A percentile compares a stretch with the other conserved stretches of the same genome.
phyloP scores from a whole-genome alignment of 1,284 basidiomycete species.

The Austropuccinia psidii region DNA sequence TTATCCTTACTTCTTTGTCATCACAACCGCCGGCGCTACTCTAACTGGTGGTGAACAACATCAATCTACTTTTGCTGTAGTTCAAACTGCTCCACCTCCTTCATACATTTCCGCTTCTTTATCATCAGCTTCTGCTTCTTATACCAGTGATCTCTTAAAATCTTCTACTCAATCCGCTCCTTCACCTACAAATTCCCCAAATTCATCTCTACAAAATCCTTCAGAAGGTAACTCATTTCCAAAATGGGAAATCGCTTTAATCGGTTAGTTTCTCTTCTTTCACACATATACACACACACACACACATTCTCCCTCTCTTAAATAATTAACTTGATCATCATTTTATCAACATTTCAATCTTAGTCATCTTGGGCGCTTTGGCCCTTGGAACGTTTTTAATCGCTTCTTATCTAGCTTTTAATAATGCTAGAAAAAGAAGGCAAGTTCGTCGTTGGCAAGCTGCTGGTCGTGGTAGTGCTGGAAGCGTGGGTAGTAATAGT shows the following conservation, averaged over 20 bases:
- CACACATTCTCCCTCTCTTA: background rate
- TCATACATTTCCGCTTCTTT: background rate
- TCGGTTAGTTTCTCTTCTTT: conserved; percentile 13
- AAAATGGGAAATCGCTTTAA: conserved; percentile 28
- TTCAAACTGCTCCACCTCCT: conserved; percentile 22
- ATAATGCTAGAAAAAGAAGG: background rate
- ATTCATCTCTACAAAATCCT: background rate
- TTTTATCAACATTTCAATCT: background rate
- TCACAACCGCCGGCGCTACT: conserved; percentile 5
- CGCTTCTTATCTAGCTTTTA: conserved; percentile 14
- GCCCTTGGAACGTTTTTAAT: conserved; percentile 18
- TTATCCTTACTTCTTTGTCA: conserved; percentile 27
- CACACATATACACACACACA: no score
- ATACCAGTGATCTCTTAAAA: background rate
- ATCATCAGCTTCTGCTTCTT: background rate
- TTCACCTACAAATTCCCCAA: background rate
- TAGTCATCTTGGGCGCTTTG: conserved; percentile 18
- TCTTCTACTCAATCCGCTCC: background rate
- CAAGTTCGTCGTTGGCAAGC: conserved; percentile 25
- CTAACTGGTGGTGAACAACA: conserved; percentile 30
- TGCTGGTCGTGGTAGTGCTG: background rate
- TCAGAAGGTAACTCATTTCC: conserved; percentile 8
- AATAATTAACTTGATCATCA: no score
- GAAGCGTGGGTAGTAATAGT: conserved; percentile 14
- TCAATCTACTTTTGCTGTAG: conserved; percentile 19